These are phyloP conservation scores for Naematelia encephala DNA, from an alignment of 768 basidiomycete genomes.

Conservation along the genomic window DNA sequence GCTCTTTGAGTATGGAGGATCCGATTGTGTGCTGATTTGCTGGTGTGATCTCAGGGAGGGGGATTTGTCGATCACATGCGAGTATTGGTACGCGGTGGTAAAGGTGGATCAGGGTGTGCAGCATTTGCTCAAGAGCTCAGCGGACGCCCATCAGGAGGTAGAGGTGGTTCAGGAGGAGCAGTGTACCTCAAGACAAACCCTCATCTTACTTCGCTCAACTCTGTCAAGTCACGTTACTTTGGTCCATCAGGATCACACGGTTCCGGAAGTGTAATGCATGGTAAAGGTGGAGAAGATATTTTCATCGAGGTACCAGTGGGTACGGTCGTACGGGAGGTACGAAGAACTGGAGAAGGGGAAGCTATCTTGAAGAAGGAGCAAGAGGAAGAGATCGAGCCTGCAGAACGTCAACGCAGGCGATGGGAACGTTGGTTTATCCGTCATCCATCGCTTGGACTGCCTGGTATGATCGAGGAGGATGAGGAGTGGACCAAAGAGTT, in stretches of 20 bases:
- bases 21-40: not conserved
- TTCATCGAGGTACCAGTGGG: constrained; percentile 82
- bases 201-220: constrained; percentile 70
- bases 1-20: not conserved
- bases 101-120: constrained; percentile 84
- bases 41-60: constrained; percentile 58
- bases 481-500: constrained; percentile 56
- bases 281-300: constrained; percentile 67
- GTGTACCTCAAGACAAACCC: constrained; percentile 79
- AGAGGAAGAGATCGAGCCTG: constrained; percentile 8
- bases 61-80: constrained; percentile 77
- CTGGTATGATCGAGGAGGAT: constrained; percentile 58
- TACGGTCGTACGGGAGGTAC: constrained; percentile 77
- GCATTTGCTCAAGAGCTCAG: constrained; percentile 81
- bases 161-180: constrained; percentile 83
- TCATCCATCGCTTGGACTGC: constrained; percentile 13
- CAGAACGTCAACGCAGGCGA: constrained; percentile 6
- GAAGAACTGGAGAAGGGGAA: constrained; percentile 67
- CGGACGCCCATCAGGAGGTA: constrained; percentile 89
- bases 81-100: constrained; percentile 76
- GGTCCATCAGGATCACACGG: constrained; percentile 70
- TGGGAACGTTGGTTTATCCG: constrained; percentile 35
- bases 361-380: constrained; percentile 57
- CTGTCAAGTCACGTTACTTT: constrained; percentile 65
- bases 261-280: constrained; percentile 82